A percentile compares a stretch with the other conserved stretches of the same genome.
phyloP scores from a whole-genome alignment of 164 flowering plant genomes.

The Vitis cinerea region DNA sequence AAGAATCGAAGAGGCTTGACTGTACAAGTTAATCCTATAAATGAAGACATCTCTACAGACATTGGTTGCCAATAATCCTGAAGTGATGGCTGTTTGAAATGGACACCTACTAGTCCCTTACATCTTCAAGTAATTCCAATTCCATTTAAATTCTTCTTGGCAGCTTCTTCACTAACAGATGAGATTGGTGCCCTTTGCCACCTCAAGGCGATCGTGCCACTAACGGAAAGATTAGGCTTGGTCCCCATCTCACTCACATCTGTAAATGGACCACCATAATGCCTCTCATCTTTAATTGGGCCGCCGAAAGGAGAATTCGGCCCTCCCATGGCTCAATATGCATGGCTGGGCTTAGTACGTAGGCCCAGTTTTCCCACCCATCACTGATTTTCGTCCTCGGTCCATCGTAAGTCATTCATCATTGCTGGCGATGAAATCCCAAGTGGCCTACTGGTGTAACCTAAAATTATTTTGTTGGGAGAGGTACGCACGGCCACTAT shows the following conservation, averaged over 20 bases:
- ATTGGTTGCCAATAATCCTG: background rate
- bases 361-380: too few species aligned
- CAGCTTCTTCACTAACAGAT: background rate
- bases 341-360: background rate
- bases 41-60: constrained; percentile 4
- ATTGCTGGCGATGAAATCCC: too few species aligned
- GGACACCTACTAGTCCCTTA: background rate
- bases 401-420: too few species aligned
- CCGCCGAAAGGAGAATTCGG: background rate
- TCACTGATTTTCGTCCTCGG: too few species aligned
- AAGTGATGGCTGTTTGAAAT: background rate
- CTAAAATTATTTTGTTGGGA: too few species aligned
- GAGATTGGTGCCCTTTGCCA: too few species aligned
- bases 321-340: background rate
- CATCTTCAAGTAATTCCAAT: background rate
- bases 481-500: too few species aligned
- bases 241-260: too few species aligned
- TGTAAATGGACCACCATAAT: constrained; percentile 3
- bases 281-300: background rate
- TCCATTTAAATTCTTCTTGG: background rate
- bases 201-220: too few species aligned
- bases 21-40: background rate
- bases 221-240: too few species aligned
- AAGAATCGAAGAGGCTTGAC: background rate
- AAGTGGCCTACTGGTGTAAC: too few species aligned